Evolutionary conservation across 805 yeast species (phyloP).

Genomic region (Starmerella bombi): DNA sequence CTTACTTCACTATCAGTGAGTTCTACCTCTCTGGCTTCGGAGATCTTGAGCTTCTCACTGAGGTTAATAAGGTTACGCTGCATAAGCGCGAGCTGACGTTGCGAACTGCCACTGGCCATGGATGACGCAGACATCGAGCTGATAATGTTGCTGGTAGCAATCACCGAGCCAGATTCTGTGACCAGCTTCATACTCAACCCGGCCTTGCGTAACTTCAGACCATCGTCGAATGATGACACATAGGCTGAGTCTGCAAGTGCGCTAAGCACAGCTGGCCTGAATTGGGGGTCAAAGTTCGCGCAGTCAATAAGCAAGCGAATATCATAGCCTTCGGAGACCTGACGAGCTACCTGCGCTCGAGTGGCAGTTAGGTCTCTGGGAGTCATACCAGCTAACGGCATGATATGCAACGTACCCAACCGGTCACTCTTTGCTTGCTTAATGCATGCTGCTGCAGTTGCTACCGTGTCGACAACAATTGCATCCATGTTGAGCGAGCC

Average conservation of each 20-base stretch:
- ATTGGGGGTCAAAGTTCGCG: slow-evolving; percentile 49
- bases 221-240: slow-evolving; percentile 56
- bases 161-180: slow-evolving; percentile 69
- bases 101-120: slow-evolving; percentile 2
- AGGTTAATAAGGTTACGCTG: slow-evolving; percentile 13
- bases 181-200: slow-evolving; percentile 53
- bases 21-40: slow-evolving; percentile 25
- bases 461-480: slow-evolving; percentile 60
- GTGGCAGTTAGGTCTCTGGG: slow-evolving; percentile 33
- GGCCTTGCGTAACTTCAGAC: slow-evolving; percentile 62
- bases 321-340: slow-evolving; percentile 27
- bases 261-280: slow-evolving; percentile 67
- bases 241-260: slow-evolving; percentile 69
- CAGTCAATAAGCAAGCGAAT: slow-evolving; percentile 65
- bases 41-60: slow-evolving; percentile 22
- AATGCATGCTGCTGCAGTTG: slow-evolving; percentile 64
- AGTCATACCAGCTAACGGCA: slow-evolving; percentile 70
- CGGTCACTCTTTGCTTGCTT: slow-evolving; percentile 71
- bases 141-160: slow-evolving; percentile 79
- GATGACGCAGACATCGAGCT: slow-evolving; percentile 47
- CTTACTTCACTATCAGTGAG: slow-evolving; percentile 30
- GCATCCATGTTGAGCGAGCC: slow-evolving; percentile 66
- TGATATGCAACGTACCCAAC: slow-evolving; percentile 71
- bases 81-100: slow-evolving; percentile 13
- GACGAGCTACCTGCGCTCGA: slow-evolving; percentile 21